Percentiles rank a stretch among this genome's conserved stretches.
Evolutionary conservation across 352 stramenopile species (phyloP).

Genomic region (Phytopythium kandeliae): DNA sequence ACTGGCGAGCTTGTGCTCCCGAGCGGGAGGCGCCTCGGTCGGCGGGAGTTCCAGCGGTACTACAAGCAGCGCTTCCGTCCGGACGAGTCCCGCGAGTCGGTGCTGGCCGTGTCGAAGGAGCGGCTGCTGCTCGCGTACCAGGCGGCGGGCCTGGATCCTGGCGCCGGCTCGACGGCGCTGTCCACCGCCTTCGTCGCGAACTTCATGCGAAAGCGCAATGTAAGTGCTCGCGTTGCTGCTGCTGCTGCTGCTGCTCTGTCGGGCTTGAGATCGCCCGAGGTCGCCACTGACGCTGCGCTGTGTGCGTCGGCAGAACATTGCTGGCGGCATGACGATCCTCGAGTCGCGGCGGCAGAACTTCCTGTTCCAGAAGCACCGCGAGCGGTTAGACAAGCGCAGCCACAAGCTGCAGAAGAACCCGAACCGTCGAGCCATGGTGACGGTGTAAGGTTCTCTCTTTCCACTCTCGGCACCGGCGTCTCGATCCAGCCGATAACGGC

Average conservation of each 20-base stretch:
- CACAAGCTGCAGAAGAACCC: slow-evolving; percentile 85
- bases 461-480: too few species aligned
- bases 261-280: too few species aligned
- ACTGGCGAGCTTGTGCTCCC: slow-evolving; percentile 87
- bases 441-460: slow-evolving; percentile 37
- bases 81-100: slow-evolving; percentile 66
- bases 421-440: slow-evolving; percentile 70
- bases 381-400: slow-evolving; percentile 71
- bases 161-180: slow-evolving; percentile 52
- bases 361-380: slow-evolving; percentile 74
- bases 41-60: slow-evolving; percentile 86
- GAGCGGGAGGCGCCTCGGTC: slow-evolving; percentile 79
- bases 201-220: slow-evolving; percentile 74
- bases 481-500: too few species aligned
- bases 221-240: slow-evolving; percentile 14
- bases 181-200: slow-evolving; percentile 77
- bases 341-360: slow-evolving; percentile 66
- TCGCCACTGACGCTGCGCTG: neutral
- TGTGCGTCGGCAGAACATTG: slow-evolving; percentile 50
- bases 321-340: slow-evolving; percentile 62
- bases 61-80: slow-evolving; percentile 88
- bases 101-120: slow-evolving; percentile 78
- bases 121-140: slow-evolving; percentile 72
- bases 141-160: slow-evolving; percentile 54
- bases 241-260: neutral